These are phyloP conservation scores for Buddleja alternifolia DNA, from an alignment of 257 asterid species.

Conservation along the genomic window DNA sequence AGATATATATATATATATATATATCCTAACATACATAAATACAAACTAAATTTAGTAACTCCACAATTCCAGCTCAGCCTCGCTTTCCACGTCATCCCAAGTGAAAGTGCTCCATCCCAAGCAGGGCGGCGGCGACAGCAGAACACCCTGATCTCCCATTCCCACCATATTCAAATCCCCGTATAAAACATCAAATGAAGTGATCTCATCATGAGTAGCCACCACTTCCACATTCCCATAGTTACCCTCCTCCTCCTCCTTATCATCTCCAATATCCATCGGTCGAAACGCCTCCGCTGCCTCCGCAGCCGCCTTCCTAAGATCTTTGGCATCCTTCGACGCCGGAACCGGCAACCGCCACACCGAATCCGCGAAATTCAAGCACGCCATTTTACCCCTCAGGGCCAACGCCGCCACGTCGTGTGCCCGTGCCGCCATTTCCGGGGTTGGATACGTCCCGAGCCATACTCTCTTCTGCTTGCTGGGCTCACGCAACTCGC, in stretches of 20 bases:
- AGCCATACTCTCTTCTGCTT: slow-evolving; percentile 72
- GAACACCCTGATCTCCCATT: slow-evolving; percentile 44
- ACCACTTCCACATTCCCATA: background rate
- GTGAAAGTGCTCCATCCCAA: slow-evolving; percentile 34
- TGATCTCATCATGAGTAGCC: background rate
- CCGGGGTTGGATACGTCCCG: slow-evolving; percentile 75
- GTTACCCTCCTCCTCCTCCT: too few relatives aligned
- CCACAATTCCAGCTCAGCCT: slow-evolving; percentile 67
- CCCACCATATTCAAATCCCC: slow-evolving; percentile 15
- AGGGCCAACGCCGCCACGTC: slow-evolving; percentile 84
- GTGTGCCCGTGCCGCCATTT: slow-evolving; percentile 88
- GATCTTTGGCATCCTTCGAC: slow-evolving; percentile 50
- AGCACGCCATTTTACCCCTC: slow-evolving; percentile 52
- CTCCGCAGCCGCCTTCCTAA: slow-evolving; percentile 53
- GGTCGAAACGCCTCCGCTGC: slow-evolving; percentile 59
- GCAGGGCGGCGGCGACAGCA: slow-evolving; percentile 66
- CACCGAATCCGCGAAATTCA: slow-evolving; percentile 78
- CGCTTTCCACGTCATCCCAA: slow-evolving; percentile 54
- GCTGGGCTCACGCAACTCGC: slow-evolving; percentile 63
- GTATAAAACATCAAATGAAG: background rate
- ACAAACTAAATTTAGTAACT: slow-evolving; percentile 26
- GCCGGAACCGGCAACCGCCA: slow-evolving; percentile 52
- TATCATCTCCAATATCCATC: background rate
- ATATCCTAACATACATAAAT: too few relatives aligned
- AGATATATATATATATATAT: too few relatives aligned